Evolutionary conservation across 331 rosid genomes (phyloP).

Genomic region (Rhamnella rubrinervis): DNA sequence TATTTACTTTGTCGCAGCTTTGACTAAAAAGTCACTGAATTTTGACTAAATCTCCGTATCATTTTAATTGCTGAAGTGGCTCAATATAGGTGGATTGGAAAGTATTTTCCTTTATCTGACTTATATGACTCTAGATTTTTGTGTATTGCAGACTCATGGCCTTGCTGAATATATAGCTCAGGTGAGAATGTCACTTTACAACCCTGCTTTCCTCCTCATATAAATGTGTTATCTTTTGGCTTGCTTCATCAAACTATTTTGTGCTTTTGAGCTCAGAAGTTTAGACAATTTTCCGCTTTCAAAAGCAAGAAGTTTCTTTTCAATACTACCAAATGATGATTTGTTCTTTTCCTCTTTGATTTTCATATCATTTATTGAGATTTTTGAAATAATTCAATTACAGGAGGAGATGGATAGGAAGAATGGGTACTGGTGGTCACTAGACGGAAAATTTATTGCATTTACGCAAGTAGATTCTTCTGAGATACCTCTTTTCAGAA

Average conservation of each 20-base stretch:
- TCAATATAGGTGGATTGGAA: background rate
- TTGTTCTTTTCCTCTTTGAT: background rate
- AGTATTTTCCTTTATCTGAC: background rate
- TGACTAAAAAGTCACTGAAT: background rate
- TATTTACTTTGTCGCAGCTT: too few relatives aligned
- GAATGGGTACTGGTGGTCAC: constrained; percentile 98
- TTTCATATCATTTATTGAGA: background rate
- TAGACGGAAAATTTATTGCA: constrained; percentile 80
- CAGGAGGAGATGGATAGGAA: constrained; percentile 99
- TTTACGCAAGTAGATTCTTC: constrained; percentile 91
- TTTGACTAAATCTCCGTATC: background rate
- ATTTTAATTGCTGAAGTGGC: background rate
- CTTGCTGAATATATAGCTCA: constrained; percentile 96
- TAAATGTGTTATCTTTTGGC: constrained; percentile 1
- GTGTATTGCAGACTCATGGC: constrained; percentile 75
- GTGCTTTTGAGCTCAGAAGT: constrained; percentile 17
- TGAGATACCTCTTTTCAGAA: constrained; percentile 80
- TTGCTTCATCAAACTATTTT: constrained; percentile 9
- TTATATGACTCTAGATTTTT: constrained; percentile 34
- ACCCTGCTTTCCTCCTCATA: background rate
- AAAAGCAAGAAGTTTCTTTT: background rate
- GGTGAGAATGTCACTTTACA: constrained; percentile 54
- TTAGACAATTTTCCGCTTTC: background rate
- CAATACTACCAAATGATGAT: background rate
- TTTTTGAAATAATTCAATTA: constrained; percentile 21